Evolutionary conservation across 1,284 basidiomycete species (phyloP), one percentile per base, ranked within the genome.

Genomic region (Heterobasidion irregulare): DNA sequence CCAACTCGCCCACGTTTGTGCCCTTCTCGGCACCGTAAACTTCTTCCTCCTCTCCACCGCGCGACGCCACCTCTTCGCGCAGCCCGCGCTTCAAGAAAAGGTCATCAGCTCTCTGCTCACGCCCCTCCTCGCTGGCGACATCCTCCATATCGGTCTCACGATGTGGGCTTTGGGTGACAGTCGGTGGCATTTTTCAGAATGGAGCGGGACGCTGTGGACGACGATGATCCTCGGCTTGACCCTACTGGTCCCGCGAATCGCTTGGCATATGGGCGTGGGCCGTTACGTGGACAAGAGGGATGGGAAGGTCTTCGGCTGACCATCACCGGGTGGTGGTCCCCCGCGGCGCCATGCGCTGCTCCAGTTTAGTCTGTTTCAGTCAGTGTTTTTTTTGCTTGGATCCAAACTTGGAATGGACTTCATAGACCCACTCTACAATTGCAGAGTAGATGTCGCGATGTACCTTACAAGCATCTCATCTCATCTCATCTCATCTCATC

Each of bases 1-100:
- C 43, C 86, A 89, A 64, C 82, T 89, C 54, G 86, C 82, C 1
- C 84, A 89, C 61, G 85, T 86, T 54, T 88, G 86, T 61, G 84
- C 79, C 46, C 79, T 90, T 34, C 66, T 89, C 56, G 86, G 87
- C 26, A 64, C 86, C 57, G 65, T 89, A 57, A 90, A 89, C 65
- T 64, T 80, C 56, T 87, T 82, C 67, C 68, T 89, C 43, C 76
- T 89, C 49, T 73, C 76, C 13, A 75, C 84, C 5, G 75, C 75
- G 26, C 79, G 84, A 52, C 77, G 68, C 53, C 76, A 89, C 65
- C 74, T 90, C 50, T 72, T 73, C 36, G 68, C 69, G 2, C 74
- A 81, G 48, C 82, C 78, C 13, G 78, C 77, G 1, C 65, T 88
- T n/a, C 83, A 87, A 67, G 86, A 86, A 66, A 84, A 82, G 67